A percentile compares a stretch with the other conserved stretches of the same genome.
These are phyloP conservation scores for Fomitopsis serialis DNA, from an alignment of 768 basidiomycete species.

Conservation along the genomic window DNA sequence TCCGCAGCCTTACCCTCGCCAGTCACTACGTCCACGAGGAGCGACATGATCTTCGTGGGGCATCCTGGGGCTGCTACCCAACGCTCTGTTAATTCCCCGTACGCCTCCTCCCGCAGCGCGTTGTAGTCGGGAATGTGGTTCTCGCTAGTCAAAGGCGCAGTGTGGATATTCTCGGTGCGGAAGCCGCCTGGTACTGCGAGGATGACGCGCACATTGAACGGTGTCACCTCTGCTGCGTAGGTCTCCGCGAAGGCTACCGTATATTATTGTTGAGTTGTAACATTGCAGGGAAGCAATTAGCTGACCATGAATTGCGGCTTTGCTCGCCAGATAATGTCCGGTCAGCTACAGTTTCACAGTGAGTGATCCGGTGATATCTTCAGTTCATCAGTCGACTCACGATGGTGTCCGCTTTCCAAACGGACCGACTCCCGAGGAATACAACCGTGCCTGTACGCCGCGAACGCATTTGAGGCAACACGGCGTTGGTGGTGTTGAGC, in stretches of 20 bases:
- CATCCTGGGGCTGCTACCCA: constrained; percentile 47
- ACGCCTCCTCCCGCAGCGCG: constrained; percentile 29
- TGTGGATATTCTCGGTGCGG: constrained; percentile 53
- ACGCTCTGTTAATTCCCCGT: constrained; percentile 27
- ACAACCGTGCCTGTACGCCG: constrained; percentile 27
- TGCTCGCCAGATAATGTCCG: constrained; percentile 33
- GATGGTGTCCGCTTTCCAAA: constrained; percentile 26
- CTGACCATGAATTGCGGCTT: constrained; percentile 32
- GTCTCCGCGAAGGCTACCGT: constrained; percentile 44
- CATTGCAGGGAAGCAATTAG: too few relatives aligned
- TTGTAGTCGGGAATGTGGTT: constrained; percentile 47
- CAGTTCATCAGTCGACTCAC: constrained; percentile 17
- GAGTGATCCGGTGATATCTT: background rate
- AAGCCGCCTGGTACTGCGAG: constrained; percentile 57
- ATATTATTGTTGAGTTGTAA: background rate
- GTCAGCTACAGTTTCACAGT: constrained; percentile 9
- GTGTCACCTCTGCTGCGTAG: constrained; percentile 46
- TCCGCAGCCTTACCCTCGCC: constrained; percentile 48
- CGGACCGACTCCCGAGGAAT: constrained; percentile 28
- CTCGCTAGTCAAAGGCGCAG: constrained; percentile 22
- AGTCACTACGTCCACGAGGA: constrained; percentile 35
- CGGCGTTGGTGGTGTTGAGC: constrained; percentile 34
- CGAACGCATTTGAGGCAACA: constrained; percentile 32
- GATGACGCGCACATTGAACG: constrained; percentile 50
- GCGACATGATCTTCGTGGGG: constrained; percentile 51